A percentile compares a stretch with the other conserved stretches of the same genome.
phyloP scores from a whole-genome alignment of 108 stramenopile species.

The Skeletonema costatum region DNA sequence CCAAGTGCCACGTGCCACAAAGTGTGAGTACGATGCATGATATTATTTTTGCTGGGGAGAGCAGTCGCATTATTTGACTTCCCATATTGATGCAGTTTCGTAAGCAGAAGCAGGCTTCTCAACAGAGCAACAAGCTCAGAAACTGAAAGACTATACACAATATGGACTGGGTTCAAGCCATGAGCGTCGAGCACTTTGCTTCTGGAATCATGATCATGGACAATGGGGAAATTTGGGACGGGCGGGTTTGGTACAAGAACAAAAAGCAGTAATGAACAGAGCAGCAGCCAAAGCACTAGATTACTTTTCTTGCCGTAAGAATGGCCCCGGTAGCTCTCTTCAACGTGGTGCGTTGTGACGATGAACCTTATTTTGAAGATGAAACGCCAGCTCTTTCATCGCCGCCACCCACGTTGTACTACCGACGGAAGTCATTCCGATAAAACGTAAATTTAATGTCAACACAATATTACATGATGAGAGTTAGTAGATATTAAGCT shows the following conservation, averaged over 20 bases:
- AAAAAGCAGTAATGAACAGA: background rate
- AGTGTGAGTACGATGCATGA: too few species aligned
- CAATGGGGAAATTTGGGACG: background rate
- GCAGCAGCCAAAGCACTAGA: conserved; percentile 1
- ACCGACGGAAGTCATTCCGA: background rate
- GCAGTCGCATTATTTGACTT: too few species aligned
- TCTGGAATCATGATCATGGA: background rate
- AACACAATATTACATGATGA: too few species aligned
- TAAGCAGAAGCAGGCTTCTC: too few species aligned
- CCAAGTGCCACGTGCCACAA: too few species aligned
- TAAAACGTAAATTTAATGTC: background rate
- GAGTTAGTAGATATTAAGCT: too few species aligned
- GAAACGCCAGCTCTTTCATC: background rate
- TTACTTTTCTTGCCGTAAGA: background rate
- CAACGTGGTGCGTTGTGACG: background rate
- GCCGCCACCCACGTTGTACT: background rate
- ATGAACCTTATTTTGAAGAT: background rate
- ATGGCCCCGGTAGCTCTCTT: background rate
- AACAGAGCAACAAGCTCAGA: background rate
- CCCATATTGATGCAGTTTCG: too few species aligned
- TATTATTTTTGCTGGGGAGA: too few species aligned
- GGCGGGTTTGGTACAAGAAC: conserved; percentile 5
- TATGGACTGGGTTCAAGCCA: background rate
- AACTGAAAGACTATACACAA: conserved; percentile 3
- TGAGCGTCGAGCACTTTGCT: conserved; percentile 7